Percentiles rank a stretch among this genome's conserved stretches.
Evolutionary conservation across 495 filamentous ascomycete species (phyloP).

Genomic region (Cenococcum geophilum): DNA sequence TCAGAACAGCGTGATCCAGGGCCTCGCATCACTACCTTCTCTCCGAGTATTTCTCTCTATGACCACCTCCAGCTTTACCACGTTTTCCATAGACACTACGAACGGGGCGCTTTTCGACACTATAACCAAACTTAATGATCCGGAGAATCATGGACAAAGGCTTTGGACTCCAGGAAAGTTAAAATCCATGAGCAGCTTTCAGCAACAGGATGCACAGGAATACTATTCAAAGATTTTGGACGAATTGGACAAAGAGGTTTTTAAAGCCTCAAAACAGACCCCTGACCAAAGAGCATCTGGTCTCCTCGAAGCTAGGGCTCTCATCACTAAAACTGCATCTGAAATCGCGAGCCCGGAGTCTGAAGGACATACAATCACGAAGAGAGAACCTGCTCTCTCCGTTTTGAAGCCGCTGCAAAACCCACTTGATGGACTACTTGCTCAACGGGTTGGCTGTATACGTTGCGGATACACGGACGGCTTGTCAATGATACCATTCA

Average conservation of each 20-base stretch:
- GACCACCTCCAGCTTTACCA: constrained; percentile 42
- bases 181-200: constrained; percentile 84
- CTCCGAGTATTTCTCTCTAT: constrained; percentile 48
- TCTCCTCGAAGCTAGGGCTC: constrained; percentile 37
- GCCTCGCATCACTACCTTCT: constrained; percentile 66
- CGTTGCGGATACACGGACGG: constrained; percentile 81
- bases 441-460: constrained; percentile 85
- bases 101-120: constrained; percentile 56
- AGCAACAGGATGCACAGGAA: constrained; percentile 98
- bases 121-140: constrained; percentile 60
- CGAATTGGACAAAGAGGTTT: constrained; percentile 73
- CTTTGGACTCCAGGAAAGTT: constrained; percentile 72
- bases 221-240: constrained; percentile 89
- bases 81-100: constrained; percentile 39
- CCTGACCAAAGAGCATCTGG: constrained; percentile 9
- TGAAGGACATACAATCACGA: background rate
- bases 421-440: constrained; percentile 81
- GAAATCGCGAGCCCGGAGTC: background rate
- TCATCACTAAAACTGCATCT: constrained; percentile 32
- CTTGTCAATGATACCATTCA: constrained; percentile 83
- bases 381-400: constrained; percentile 7
- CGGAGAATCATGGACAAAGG: constrained; percentile 58
- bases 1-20: constrained; percentile 86
- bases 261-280: constrained; percentile 42
- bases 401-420: constrained; percentile 40